phyloP scores from a whole-genome alignment of 257 asterid genomes.

The Coffea canephora region DNA sequence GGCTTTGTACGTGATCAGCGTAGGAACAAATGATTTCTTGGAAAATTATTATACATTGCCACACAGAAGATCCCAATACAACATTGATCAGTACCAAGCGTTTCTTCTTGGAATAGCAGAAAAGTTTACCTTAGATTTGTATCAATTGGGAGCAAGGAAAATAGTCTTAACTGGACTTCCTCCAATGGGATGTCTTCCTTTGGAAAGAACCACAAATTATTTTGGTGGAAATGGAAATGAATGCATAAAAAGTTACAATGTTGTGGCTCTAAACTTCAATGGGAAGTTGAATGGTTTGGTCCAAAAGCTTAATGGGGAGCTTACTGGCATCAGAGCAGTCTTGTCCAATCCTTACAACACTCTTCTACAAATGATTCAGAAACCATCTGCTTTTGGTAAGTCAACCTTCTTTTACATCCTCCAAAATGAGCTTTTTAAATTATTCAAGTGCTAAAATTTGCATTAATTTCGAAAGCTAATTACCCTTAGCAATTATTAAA shows the following conservation, averaged over 20 bases:
- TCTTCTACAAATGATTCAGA: constrained; percentile 46
- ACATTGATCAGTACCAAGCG: constrained; percentile 57
- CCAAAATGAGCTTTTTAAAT: too few relatives aligned
- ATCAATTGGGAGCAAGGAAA: constrained; percentile 65
- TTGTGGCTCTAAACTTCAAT: constrained; percentile 57
- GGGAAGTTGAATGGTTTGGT: constrained; percentile 41
- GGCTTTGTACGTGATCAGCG: constrained; percentile 67
- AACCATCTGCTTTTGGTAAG: constrained; percentile 65
- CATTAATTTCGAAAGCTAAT: too few relatives aligned
- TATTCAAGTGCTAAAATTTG: too few relatives aligned
- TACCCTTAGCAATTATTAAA: too few relatives aligned
- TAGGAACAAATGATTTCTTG: constrained; percentile 88
- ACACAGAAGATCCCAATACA: constrained; percentile 44
- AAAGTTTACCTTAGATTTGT: constrained; percentile 49
- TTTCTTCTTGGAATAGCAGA: constrained; percentile 46
- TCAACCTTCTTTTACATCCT: too few relatives aligned
- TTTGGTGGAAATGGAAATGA: constrained; percentile 59
- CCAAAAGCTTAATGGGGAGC: constrained; percentile 47
- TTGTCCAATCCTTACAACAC: constrained; percentile 56
- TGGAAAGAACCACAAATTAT: constrained; percentile 70
- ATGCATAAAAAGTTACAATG: constrained; percentile 65
- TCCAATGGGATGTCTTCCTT: constrained; percentile 91
- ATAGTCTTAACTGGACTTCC: constrained; percentile 69
- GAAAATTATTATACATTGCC: constrained; percentile 81
- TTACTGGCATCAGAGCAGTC: constrained; percentile 53